Evolutionary conservation across 2,329 filamentous ascomycete genomes (phyloP), one percentile per base, ranked within the genome.

Genomic region (Chaetomium globosum): DNA sequence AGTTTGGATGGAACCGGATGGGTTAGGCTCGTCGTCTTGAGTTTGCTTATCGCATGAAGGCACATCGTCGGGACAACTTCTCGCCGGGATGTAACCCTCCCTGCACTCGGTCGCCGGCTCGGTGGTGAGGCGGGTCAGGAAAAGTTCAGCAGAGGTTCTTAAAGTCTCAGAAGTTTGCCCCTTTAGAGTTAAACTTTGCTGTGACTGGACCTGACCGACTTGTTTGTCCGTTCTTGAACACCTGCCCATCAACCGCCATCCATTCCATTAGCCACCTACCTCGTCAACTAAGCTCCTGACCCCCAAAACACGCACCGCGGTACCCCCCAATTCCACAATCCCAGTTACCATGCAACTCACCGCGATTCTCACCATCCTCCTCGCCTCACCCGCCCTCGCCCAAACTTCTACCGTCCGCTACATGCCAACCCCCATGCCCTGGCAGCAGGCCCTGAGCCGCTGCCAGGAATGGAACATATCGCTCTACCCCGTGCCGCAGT

Each of bases 1-100:
- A 10, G 33, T 36, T 13, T 36, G 33, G 33, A 10, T 10, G 33
- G 33, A 12, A 36, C 3, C 33, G 33, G 9, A 13, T 36, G 12
- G 4, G 12, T 10, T 13, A 10, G 12, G 8, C 4, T 10, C 12
- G 33, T 36, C 10, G 12, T 36, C 33, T 36, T 36, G 5, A 36
- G 9, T 13, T 10, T 49, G 46, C 52, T 54, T 46, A 28, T 30
- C 46, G 33, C 12, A 43, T 7, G 12, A 57, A 4, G 23, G 7
- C 33, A 36, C 33, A 43, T 12, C 12, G 4, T 16, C 60, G 60
- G 60, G 30, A 12, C 43, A 56, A 62, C 28, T 49, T 56, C 60
- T 1, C 26, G 13, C 60, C 60, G 60, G n/a, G 16, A 56, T 62
- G 60, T 23, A 62, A 62, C 52, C 8, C 48, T 10, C 49, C 58